phyloP scores from a whole-genome alignment of 805 yeast genomes.

The Kregervanrija fluxuum region DNA sequence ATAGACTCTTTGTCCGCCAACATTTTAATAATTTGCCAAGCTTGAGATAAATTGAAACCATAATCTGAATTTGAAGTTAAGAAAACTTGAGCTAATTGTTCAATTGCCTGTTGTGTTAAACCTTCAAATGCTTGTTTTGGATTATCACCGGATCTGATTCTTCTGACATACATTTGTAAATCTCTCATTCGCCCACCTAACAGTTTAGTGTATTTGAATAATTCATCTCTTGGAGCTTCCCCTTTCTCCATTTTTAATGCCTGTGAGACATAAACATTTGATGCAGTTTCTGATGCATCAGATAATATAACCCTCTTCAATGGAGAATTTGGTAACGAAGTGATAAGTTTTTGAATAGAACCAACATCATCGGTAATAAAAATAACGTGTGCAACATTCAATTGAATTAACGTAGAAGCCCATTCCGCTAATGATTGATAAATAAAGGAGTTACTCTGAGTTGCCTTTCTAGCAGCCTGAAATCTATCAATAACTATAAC shows the following conservation, averaged over 20 bases:
- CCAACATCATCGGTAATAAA: conserved; percentile 84
- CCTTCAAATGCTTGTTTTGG: conserved; percentile 71
- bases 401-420: conserved; percentile 71
- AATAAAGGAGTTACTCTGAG: conserved; percentile 52
- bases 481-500: conserved; percentile 78
- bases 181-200: conserved; percentile 95
- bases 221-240: conserved; percentile 21
- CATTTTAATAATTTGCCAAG: conserved; percentile 72
- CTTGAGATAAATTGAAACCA: conserved; percentile 70
- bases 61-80: conserved; percentile 30
- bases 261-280: conserved; percentile 59
- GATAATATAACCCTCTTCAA: conserved; percentile 67
- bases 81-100: conserved; percentile 80
- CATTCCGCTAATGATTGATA: conserved; percentile 78
- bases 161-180: conserved; percentile 80
- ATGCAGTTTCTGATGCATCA: conserved; percentile 71
- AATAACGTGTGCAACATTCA: conserved; percentile 84
- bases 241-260: conserved; percentile 35
- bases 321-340: conserved; percentile 79
- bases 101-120: conserved; percentile 78
- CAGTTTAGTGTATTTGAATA: conserved; percentile 58
- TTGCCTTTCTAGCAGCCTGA: conserved; percentile 46
- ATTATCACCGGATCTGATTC: conserved; percentile 81
- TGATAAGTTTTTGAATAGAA: conserved; percentile 56
- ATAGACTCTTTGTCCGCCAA: conserved; percentile 45